These are phyloP conservation scores for Ophiocordyceps australis DNA, from an alignment of 2,329 filamentous ascomycete species.

Conservation along the genomic window DNA sequence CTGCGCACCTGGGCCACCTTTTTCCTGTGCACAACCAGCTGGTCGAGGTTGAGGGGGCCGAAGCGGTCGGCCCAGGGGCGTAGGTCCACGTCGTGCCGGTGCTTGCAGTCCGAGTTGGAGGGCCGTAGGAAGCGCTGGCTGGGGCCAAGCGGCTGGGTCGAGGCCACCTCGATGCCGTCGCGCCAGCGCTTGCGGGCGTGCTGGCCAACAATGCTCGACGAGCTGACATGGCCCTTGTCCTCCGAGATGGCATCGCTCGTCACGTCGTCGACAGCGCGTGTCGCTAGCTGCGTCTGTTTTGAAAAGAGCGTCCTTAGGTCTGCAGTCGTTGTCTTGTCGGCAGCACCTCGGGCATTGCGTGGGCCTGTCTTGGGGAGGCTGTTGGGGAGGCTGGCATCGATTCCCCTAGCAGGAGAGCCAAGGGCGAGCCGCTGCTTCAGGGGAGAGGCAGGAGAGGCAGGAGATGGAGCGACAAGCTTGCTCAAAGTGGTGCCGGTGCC, in stretches of 20 bases:
- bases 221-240: conserved; percentile 26
- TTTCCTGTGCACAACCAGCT: conserved; percentile 85
- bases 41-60: conserved; percentile 54
- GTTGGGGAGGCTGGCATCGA: no score
- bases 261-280: conserved; percentile 26
- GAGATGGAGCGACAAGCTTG: conserved; percentile 36
- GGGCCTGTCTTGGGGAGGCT: conserved; percentile 22
- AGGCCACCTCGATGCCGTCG: conserved; percentile 10
- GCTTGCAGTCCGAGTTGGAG: conserved; percentile 10
- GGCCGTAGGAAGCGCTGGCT: conserved; percentile 36
- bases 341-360: conserved; percentile 8
- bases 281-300: conserved; percentile 34
- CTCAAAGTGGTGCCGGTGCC: conserved; percentile 30
- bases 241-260: conserved; percentile 35
- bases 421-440: conserved; percentile 12
- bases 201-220: conserved; percentile 34
- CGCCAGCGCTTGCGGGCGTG: conserved; percentile 35
- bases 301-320: conserved; percentile 43
- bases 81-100: conserved; percentile 29
- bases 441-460: conserved; percentile 20
- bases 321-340: conserved; percentile 33
- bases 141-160: conserved; percentile 10
- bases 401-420: no score
- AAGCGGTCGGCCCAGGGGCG: conserved; percentile 83
- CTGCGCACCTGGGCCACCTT: conserved; percentile 73